Evolutionary conservation across 2,329 filamentous ascomycete genomes (phyloP), one percentile per base, ranked within the genome.

Genomic region (Penicillium aurantiogriseum): DNA sequence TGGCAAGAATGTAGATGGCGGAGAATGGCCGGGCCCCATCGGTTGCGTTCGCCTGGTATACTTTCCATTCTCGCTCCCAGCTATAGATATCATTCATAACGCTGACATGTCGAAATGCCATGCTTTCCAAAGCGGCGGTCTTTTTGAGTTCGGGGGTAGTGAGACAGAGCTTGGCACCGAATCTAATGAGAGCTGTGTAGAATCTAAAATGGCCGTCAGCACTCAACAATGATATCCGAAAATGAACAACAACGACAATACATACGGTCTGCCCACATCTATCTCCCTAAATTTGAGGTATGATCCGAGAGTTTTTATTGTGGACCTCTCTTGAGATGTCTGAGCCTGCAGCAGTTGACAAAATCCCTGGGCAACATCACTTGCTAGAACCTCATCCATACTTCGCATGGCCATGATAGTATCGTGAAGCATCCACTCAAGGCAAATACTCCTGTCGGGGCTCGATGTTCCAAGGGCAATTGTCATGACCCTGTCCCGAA

Each of bases 31-130:
- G 51, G 1, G 63, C 36, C 25, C 63, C 63, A 48, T 64, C 62
- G 15, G 60, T 54, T 21, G 25, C 39, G 19, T 53, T 52, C 3
- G 44, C 44, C 31, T 60, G 58, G 42, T 59, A 57, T 10, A 55
- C 47, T 38, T 57, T 61, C 58, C 60, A 65, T 54, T 64, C 62
- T 7, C 51, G 54, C 15, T 64, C 60, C 63, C 63, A 65, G 50
- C 63, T 65, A 46, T 61, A 65, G 1, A 65, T 56, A 46, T 65
- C 63, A 47, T 65, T 65, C 21, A 65, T 47, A 2, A 57, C 48
- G 27, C 63, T 54, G 43, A 63, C 21, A 39, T 63, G 60, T n/a
- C 62, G 53, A 23, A 64, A 65, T 5, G 62, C 52, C 15, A 17
- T 43, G 33, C 62, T 60, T 45, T 63, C 62, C 10, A 64, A 36